Percentiles rank a stretch among this genome's conserved stretches.
These are phyloP conservation scores for Linderniella brevidens DNA, from an alignment of 257 asterid genomes.

Conservation along the genomic window DNA sequence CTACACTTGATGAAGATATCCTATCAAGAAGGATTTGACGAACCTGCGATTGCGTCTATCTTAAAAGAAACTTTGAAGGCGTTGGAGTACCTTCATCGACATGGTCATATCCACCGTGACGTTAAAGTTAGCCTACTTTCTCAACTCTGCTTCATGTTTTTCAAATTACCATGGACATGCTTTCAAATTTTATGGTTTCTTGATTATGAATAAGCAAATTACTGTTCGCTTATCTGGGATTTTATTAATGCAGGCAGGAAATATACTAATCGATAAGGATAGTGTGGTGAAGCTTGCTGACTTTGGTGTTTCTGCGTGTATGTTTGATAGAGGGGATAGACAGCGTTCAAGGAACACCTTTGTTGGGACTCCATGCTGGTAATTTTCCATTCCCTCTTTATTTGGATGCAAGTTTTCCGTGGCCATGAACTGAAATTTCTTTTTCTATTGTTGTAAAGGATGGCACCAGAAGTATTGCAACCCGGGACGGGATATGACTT, in stretches of 20 bases:
- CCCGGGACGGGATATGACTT: conserved; percentile 98
- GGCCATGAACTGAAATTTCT: conserved; percentile 6
- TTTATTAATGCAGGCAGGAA: conserved; percentile 65
- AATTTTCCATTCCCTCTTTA: conserved; percentile 10
- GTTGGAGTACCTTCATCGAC: conserved; percentile 82
- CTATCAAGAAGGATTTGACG: conserved; percentile 95
- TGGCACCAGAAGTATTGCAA: conserved; percentile 99
- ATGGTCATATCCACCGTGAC: conserved; percentile 96
- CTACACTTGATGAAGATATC: conserved; percentile 95
- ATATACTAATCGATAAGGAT: conserved; percentile 67
- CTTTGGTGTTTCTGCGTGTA: conserved; percentile 94
- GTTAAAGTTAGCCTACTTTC: conserved; percentile 50
- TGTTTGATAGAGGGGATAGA: conserved; percentile 97
- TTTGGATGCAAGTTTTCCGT: conserved; percentile 2
- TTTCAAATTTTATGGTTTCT: neutral
- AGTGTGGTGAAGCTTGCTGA: conserved; percentile 96
- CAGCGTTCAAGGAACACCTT: conserved; percentile 95
- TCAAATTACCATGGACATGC: too few relatives aligned
- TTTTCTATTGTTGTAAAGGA: conserved; percentile 34
- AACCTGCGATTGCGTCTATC: conserved; percentile 73
- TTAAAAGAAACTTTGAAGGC: conserved; percentile 96
- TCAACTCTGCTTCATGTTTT: neutral
- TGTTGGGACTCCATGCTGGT: conserved; percentile 99
- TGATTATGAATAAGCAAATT: neutral
- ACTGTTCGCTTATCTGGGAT: conserved; percentile 7